Evolutionary conservation across 202 grass and related monocot species (phyloP), one percentile per base, ranked within the genome.

Genomic region (Saccharum hybrid): DNA sequence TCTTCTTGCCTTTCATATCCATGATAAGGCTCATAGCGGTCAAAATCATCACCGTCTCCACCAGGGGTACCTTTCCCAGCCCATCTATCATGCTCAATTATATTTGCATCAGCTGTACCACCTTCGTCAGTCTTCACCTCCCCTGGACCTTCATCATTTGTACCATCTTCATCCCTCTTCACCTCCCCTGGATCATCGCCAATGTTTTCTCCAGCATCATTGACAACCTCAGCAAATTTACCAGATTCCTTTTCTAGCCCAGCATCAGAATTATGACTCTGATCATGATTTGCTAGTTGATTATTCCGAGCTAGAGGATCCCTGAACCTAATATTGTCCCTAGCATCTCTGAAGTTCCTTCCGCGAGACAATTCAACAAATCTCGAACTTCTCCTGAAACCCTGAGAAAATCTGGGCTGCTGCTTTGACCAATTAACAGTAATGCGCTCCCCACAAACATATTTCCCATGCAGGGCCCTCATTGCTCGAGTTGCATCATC

Each of bases 401-500:
- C 77, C 40, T 83, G 69, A 76, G 76, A 83, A 80, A 18, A 37
- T 48, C 57, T 70, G 16, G 82, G 91, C 79, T 85, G 85, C 28
- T 86, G 76, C 19, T 93, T 93, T 63, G 88, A 93, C 88, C 88
- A 93, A 52, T 87, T 85, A 80, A 93, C 67, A 85, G 85, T 90
- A 8, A 93, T 83, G 42, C 75, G 78, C 41, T 79, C 42, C 56
- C 88, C 91, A 77, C 88, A 90, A 76, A 93, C 61, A 64, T 6
- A 71, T 74, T 66, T 80, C 37, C 85, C 85, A 11, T 69, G 74
- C 56, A 93, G 63, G 16, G 39, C 56, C 64, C 57, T 48, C 63
- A 93, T 6, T 51, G 88, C 91, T 83, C 78, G 83, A 81, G 83
- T 70, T 62, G 91, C 85, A 80, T 90, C 79, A 72, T 37, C 45